These are phyloP conservation scores for Colletotrichum limetticola DNA, from an alignment of 2,329 filamentous ascomycete genomes.

Conservation along the genomic window DNA sequence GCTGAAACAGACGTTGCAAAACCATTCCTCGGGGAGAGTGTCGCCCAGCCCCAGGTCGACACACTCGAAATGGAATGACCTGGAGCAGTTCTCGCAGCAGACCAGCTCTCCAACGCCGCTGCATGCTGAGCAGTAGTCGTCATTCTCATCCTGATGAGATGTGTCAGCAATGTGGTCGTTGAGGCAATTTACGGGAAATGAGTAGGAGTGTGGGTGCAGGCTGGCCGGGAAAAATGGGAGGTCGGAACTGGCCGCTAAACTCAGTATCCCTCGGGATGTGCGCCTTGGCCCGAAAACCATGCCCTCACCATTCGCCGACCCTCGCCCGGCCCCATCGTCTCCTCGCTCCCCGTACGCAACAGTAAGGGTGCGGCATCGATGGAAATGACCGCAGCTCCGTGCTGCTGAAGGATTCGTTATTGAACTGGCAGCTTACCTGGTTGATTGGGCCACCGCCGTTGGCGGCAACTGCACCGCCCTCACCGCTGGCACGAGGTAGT, in stretches of 20 bases:
- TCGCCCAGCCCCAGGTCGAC: conserved; percentile 82
- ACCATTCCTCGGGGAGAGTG: conserved; percentile 81
- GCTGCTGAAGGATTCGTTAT: not conserved
- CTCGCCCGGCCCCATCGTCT: not conserved
- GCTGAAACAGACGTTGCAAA: conserved; percentile 78
- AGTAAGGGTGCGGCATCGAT: not conserved
- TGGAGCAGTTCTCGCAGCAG: conserved; percentile 92
- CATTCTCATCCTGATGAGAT: conserved; percentile 73
- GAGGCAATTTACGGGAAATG: conserved; percentile 32
- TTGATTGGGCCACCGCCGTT: conserved; percentile 66
- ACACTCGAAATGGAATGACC: conserved; percentile 91
- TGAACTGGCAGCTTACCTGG: conserved; percentile 58
- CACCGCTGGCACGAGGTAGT: conserved; percentile 72
- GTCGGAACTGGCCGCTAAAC: conserved; percentile 39
- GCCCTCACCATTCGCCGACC: not conserved
- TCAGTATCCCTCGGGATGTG: conserved; percentile 17
- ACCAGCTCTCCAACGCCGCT: conserved; percentile 85
- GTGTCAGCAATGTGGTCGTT: conserved; percentile 46
- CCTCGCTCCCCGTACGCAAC: not conserved
- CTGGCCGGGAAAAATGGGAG: conserved; percentile 44
- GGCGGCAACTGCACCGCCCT: conserved; percentile 70
- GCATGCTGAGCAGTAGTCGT: conserved; percentile 91
- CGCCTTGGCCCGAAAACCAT: conserved; percentile 25
- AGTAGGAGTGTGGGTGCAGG: conserved; percentile 9
- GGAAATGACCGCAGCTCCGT: not conserved